These are phyloP conservation scores for Cnidoscolus chayamansa DNA, from an alignment of 441 rosid species.

Conservation along the genomic window DNA sequence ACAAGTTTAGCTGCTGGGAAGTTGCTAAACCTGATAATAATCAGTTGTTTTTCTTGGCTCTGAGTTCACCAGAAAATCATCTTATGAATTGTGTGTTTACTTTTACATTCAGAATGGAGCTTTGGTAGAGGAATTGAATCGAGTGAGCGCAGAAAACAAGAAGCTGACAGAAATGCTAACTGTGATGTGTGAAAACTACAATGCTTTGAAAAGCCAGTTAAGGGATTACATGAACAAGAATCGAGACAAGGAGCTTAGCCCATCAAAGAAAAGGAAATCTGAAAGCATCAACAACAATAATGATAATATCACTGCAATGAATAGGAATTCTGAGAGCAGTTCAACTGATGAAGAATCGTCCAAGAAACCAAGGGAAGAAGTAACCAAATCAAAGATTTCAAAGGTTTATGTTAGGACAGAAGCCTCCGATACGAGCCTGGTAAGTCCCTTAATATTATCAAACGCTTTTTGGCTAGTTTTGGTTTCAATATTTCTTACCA, in stretches of 20 bases:
- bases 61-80: too few relatives aligned
- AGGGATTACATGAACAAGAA: conserved; percentile 53
- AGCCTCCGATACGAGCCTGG: conserved; percentile 71
- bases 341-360: conserved; percentile 77
- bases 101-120: conserved; percentile 33
- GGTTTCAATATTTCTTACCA: not conserved
- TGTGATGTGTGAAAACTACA: conserved; percentile 70
- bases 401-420: conserved; percentile 56
- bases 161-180: conserved; percentile 73
- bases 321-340: conserved; percentile 77
- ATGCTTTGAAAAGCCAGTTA: conserved; percentile 52
- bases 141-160: conserved; percentile 81
- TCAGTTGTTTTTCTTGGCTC: not conserved
- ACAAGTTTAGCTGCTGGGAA: not conserved
- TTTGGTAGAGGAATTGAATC: conserved; percentile 72
- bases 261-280: conserved; percentile 72
- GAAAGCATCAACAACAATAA: conserved; percentile 39
- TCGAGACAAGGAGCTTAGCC: conserved; percentile 34
- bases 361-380: conserved; percentile 71
- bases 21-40: not conserved
- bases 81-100: not conserved
- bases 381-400: conserved; percentile 64
- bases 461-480: too few relatives aligned
- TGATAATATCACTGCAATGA: conserved; percentile 26
- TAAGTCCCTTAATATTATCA: conserved; percentile 31